These are phyloP conservation scores for Euphorbia schlechtendalii DNA, from an alignment of 441 rosid genomes.

Conservation along the genomic window DNA sequence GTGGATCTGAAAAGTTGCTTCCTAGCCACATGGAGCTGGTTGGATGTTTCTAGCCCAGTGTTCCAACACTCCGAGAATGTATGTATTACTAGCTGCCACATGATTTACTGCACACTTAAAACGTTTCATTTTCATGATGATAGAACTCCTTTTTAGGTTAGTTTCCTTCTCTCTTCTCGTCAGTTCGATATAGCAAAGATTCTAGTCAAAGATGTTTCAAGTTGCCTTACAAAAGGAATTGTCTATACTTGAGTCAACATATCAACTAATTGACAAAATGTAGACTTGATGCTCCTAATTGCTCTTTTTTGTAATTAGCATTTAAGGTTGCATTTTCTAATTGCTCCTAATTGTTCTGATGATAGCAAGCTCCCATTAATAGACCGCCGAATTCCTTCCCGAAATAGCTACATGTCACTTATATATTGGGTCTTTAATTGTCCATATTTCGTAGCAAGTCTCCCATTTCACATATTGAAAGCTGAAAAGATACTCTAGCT, in stretches of 20 bases:
- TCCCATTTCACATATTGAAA: conserved; percentile 73
- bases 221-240: conserved; percentile 55
- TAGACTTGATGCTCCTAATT: too few relatives aligned
- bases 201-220: conserved; percentile 56
- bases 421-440: conserved; percentile 63
- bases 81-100: conserved; percentile 1
- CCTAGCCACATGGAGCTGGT: conserved; percentile 66
- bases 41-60: conserved; percentile 47
- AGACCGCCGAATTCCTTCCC: conserved; percentile 62
- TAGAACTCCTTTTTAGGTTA: conserved; percentile 40
- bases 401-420: conserved; percentile 81
- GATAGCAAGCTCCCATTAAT: not conserved
- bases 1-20: conserved; percentile 32
- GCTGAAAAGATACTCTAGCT: conserved; percentile 34
- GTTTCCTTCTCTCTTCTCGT: conserved; percentile 44
- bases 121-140: too few relatives aligned
- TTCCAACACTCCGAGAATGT: conserved; percentile 63
- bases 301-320: too few relatives aligned
- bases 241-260: conserved; percentile 62
- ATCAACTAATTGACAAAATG: conserved; percentile 98
- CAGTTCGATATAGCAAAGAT: conserved; percentile 54
- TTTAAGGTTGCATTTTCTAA: too few relatives aligned
- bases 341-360: too few relatives aligned
- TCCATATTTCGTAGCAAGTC: conserved; percentile 60
- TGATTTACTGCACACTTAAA: too few relatives aligned